These are phyloP conservation scores for Crithidia mellificae DNA, from an alignment of 208 protist genomes.

Conservation along the genomic window DNA sequence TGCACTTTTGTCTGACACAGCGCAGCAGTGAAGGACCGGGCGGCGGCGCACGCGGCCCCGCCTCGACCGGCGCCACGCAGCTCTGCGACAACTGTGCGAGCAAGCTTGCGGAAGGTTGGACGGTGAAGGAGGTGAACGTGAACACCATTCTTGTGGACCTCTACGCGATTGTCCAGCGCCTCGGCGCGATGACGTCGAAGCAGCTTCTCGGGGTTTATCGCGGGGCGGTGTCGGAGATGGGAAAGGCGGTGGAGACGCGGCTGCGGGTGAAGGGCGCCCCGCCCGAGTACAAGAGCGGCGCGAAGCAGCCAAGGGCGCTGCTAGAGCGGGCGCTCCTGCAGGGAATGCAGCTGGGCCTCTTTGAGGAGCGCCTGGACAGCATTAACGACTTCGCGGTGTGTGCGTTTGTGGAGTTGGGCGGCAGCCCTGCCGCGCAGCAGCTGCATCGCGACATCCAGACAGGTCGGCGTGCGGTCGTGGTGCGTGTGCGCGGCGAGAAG, in stretches of 20 bases:
- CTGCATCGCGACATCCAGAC: conserved; percentile 41
- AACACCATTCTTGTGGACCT: conserved; percentile 62
- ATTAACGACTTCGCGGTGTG: conserved; percentile 72
- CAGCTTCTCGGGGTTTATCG: conserved; percentile 84
- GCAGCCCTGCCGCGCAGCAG: conserved; percentile 41
- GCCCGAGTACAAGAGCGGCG: conserved; percentile 79
- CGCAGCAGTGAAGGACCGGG: conserved; percentile 14
- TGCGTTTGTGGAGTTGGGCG: conserved; percentile 67
- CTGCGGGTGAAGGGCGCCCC: conserved; percentile 80
- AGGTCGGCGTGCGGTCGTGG: conserved; percentile 27
- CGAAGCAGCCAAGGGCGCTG: conserved; percentile 44
- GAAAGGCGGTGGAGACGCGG: conserved; percentile 69
- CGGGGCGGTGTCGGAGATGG: conserved; percentile 64
- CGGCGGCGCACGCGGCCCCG: conserved; percentile 10
- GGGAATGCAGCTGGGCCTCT: conserved; percentile 58
- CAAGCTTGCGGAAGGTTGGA: conserved; percentile 63
- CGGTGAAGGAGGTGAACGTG: conserved; percentile 42
- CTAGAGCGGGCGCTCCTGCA: conserved; percentile 79
- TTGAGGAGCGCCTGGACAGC: conserved; percentile 74
- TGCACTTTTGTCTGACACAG: conserved; percentile 72
- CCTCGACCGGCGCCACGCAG: conserved; percentile 28
- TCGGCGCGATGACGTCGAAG: conserved; percentile 79
- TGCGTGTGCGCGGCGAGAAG: conserved; percentile 53
- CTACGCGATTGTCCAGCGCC: conserved; percentile 57
- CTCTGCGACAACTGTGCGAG: conserved; percentile 87